A percentile compares a stretch with the other conserved stretches of the same genome.
Evolutionary conservation across 371 early-diverging fungal genomes (phyloP).

Genomic region (Mortierella sp.): DNA sequence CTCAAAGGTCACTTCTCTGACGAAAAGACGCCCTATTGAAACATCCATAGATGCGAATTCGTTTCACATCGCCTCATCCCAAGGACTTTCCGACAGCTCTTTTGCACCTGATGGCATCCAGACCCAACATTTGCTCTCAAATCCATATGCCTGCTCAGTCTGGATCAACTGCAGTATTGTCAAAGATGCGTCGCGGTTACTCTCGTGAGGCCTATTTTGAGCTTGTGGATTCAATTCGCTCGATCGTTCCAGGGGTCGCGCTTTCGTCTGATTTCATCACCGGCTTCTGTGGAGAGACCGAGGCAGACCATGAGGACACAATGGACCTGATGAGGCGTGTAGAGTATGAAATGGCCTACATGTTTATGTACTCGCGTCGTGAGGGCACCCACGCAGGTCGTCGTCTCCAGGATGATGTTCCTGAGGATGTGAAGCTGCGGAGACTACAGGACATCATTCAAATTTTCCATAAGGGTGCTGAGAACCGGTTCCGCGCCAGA

Average conservation of each 20-base stretch:
- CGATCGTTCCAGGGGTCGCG: slow-evolving; percentile 77
- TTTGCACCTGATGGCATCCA: slow-evolving; percentile 71
- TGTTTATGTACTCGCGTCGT: slow-evolving; percentile 83
- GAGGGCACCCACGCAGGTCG: slow-evolving; percentile 86
- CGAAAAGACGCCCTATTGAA: neutral
- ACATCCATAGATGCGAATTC: slow-evolving; percentile 69
- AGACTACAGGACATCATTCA: slow-evolving; percentile 76
- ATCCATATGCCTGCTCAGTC: slow-evolving; percentile 84
- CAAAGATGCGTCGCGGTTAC: slow-evolving; percentile 84
- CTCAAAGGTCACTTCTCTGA: too few species aligned
- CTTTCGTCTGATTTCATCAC: slow-evolving; percentile 82
- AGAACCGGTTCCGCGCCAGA: slow-evolving; percentile 61
- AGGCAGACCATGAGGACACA: slow-evolving; percentile 78
- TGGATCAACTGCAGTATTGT: slow-evolving; percentile 73
- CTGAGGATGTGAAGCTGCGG: slow-evolving; percentile 66
- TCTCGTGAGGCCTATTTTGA: slow-evolving; percentile 79
- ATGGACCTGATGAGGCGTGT: slow-evolving; percentile 75
- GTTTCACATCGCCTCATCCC: slow-evolving; percentile 87
- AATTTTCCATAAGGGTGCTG: slow-evolving; percentile 72
- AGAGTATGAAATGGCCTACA: slow-evolving; percentile 81
- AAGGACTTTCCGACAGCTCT: slow-evolving; percentile 86
- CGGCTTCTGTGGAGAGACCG: slow-evolving; percentile 88
- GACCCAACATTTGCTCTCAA: slow-evolving; percentile 79
- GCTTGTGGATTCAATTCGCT: slow-evolving; percentile 73
- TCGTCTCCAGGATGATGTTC: slow-evolving; percentile 74